Percentiles rank a stretch among this genome's conserved stretches.
phyloP scores from a whole-genome alignment of 2,329 filamentous ascomycete genomes.

The Colletotrichum noveboracense region DNA sequence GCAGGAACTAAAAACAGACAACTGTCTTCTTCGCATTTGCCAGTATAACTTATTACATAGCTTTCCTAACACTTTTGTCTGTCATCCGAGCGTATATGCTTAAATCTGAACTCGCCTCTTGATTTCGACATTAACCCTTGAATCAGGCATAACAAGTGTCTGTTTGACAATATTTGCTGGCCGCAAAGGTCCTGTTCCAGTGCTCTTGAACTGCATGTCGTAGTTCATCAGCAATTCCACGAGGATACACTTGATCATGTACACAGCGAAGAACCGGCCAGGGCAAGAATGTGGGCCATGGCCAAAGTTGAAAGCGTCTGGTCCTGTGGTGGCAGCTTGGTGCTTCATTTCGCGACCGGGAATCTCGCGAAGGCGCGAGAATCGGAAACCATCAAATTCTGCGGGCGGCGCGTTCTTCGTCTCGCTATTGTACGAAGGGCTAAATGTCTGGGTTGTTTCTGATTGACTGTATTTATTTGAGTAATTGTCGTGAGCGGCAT shows the following conservation, averaged over 20 bases:
- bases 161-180: background rate
- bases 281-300: constrained; percentile 24
- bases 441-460: constrained; percentile 11
- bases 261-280: constrained; percentile 20
- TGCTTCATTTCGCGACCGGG: constrained; percentile 23
- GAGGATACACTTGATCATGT: constrained; percentile 24
- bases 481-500: too few relatives aligned
- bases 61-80: too few relatives aligned
- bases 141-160: background rate
- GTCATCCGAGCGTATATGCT: too few relatives aligned
- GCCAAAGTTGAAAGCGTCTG: constrained; percentile 48
- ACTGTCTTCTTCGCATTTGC: too few relatives aligned
- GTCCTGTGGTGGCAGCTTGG: constrained; percentile 34
- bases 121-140: background rate
- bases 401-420: constrained; percentile 22
- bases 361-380: constrained; percentile 24
- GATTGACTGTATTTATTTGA: background rate
- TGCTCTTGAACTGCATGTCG: constrained; percentile 6
- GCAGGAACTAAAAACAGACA: too few relatives aligned
- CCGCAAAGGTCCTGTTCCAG: background rate
- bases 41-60: too few relatives aligned
- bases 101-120: background rate
- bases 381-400: constrained; percentile 29
- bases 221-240: constrained; percentile 16
- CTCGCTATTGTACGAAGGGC: constrained; percentile 21